Evolutionary conservation across 2,329 filamentous ascomycete species (phyloP), one percentile per base, ranked within the genome.

Genomic region (Claviceps sp.): DNA sequence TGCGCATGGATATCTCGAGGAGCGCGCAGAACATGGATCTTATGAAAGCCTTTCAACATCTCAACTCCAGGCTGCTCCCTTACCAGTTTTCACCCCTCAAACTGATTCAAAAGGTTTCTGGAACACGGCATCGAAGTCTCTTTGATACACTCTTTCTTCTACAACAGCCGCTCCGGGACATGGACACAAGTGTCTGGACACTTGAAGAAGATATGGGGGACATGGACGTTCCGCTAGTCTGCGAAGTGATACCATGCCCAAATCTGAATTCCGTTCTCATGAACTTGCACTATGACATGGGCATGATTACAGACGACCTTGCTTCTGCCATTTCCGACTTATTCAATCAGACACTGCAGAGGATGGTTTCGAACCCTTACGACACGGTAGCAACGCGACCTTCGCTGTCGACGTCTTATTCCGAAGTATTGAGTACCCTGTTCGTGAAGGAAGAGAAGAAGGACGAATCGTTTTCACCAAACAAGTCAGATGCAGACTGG

Each of bases 71-170:
- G 1, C 67, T 82, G 2, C 59, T 91, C 18, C 71, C 75, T 0
- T 83, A 84, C 58, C 89, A 95, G 56, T 78, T 94, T 49, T 87
- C 84, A 0, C 79, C 88, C 1, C 67, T 95, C 26, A 78, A 89
- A 24, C 76, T 75, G 0, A 81, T 95, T 14, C 88, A 91, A 59
- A 72, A 58, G 57, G 70, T 61, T 59, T 68, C 56, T 54, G 65
- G 52, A 63, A 74, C 53, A 2, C 57, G 60, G 1, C 73, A 75
- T 1, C 67, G 67, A 18, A 73, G 73, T 13, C 69, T 95, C 0
- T 95, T 95, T 63, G 87, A 95, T 62, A 87, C 85, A 1, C 68
- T 95, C 34, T 70, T 96, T 16, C 77, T 96, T 48, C 70, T 95
- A 11, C 90, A 96, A 61, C 82, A 84, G 44, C 72, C 77, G 0